Conservation (phyloP, 129 eudicot genomes). For the Arctium minus region DNA sequence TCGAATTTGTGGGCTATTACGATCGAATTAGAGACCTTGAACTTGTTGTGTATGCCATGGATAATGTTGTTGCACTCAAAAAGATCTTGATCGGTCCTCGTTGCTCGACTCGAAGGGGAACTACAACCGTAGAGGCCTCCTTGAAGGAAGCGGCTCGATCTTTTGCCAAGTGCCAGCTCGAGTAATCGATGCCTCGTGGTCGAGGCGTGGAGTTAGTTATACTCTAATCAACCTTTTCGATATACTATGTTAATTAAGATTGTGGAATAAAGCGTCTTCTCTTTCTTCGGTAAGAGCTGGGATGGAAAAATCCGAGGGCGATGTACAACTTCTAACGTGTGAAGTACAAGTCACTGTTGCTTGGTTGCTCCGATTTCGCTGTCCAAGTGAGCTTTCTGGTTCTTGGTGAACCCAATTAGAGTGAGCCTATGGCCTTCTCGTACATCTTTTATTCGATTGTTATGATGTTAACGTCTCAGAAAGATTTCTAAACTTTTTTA, state of each 20-base stretch:
- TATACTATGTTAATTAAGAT: too few species aligned
- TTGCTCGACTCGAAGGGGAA: background rate
- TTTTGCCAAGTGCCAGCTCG: constrained; percentile 5
- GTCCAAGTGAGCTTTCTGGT: too few species aligned
- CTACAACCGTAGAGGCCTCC: background rate
- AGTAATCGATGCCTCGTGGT: constrained; percentile 6
- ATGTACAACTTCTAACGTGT: background rate
- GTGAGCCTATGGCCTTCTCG: too few species aligned
- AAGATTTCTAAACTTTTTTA: too few species aligned
- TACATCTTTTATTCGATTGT: too few species aligned
- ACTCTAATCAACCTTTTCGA: background rate
- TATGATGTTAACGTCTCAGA: too few species aligned
- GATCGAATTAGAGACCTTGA: constrained; percentile 14
- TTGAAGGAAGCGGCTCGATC: background rate
- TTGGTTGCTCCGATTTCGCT: too few species aligned
- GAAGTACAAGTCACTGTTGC: background rate
- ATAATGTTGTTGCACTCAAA: background rate
- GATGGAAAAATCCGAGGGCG: background rate
- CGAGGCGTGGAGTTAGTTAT: constrained; percentile 8
- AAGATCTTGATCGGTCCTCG: constrained; percentile 14
- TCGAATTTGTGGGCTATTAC: constrained; percentile 10
- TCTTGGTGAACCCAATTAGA: too few species aligned
- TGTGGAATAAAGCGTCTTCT: background rate
- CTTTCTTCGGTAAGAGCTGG: background rate
- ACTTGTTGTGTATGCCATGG: background rate